phyloP scores from a whole-genome alignment of 352 stramenopile species.

The Pythium coloratum region DNA sequence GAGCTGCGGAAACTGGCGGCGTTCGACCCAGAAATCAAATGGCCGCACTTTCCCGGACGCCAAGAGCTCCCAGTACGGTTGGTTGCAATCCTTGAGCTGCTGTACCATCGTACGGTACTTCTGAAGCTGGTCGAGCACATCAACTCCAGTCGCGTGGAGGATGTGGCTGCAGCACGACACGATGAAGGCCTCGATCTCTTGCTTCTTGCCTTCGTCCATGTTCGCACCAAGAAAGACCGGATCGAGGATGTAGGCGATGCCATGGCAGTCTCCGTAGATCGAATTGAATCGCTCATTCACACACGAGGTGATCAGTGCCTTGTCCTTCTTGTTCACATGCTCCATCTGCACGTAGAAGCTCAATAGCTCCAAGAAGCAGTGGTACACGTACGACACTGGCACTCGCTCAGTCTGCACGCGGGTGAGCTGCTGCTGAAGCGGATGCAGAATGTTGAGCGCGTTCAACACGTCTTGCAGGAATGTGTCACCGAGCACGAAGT shows the following conservation, averaged over 20 bases:
- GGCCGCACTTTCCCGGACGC: conserved; percentile 43
- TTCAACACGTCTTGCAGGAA: conserved; percentile 62
- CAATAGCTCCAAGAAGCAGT: conserved; percentile 48
- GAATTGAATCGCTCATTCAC: conserved; percentile 62
- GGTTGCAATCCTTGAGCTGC: conserved; percentile 56
- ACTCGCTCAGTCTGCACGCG: conserved; percentile 43
- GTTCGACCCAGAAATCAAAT: conserved; percentile 64
- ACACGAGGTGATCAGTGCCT: conserved; percentile 63
- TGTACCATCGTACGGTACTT: conserved; percentile 50
- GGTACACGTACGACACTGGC: conserved; percentile 56
- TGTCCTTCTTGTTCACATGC: conserved; percentile 72
- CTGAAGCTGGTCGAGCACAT: conserved; percentile 51
- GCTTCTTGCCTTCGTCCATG: conserved; percentile 48
- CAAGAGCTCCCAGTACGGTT: conserved; percentile 55
- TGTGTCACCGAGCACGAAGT: conserved; percentile 64
- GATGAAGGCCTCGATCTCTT: conserved; percentile 52
- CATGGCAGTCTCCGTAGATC: conserved; percentile 63
- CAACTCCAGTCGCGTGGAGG: conserved; percentile 30
- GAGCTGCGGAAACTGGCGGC: conserved; percentile 54
- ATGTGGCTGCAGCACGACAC: conserved; percentile 39
- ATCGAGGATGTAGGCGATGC: conserved; percentile 61
- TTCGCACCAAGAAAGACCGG: conserved; percentile 48
- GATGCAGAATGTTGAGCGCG: conserved; percentile 52
- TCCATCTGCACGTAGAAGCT: conserved; percentile 55
- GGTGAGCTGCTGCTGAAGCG: conserved; percentile 54